Base-by-base conservation (phyloP, 169 alveolate genomes). In the Eimeria necatrix region DNA sequence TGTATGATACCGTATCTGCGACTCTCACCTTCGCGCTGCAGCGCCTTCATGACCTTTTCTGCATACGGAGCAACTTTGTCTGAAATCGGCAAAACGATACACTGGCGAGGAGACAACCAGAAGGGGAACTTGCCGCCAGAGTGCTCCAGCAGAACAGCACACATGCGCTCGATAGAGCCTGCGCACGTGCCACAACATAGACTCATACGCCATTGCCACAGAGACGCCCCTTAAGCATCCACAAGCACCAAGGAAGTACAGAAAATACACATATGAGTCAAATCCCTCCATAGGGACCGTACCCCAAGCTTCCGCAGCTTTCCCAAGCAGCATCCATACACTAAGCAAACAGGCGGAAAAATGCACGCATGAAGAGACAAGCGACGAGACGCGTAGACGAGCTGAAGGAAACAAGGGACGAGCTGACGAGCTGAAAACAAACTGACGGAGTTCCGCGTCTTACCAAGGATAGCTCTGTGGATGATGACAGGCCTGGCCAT, bases 81-180 rank as follows among this genome's bases (percentile, higher is more conserved):
- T 60, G 99, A 97, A 3, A 99, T 97, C 32, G 99, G 99, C 83
- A 98, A 95, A 53, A 99, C 98, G 26, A 98, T 97, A 60, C 98
- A 98, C 98, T 99, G 99, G 74, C 99, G 97, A 18, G 99, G 99
- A 32, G 99, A 98, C 24, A 99, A 96, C 99, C 99, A 99, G 95
- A 99, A 99, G 10, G 99, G 99, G 97, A 99, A 97, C 96, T 99
- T 99, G 51, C 99, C 99, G 46, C 98, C 99, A 20, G 99, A 95
- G 95, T 99, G 99, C 95, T 99, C 99, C 41, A 87, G 48, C 68
- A 86, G 41, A 24, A 94, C 95, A 3, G 93, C 96, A 98, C 76
- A 97, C 96, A 97, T 97, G 94, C 99, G 95, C 86, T 98, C 99
- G 16, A 98, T 51, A 96, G 95, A 94, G 24, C 95, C 85, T 74